Evolutionary conservation across 2,329 filamentous ascomycete species (phyloP), one percentile per base, ranked within the genome.

Genomic region (Xylaria sp.): DNA sequence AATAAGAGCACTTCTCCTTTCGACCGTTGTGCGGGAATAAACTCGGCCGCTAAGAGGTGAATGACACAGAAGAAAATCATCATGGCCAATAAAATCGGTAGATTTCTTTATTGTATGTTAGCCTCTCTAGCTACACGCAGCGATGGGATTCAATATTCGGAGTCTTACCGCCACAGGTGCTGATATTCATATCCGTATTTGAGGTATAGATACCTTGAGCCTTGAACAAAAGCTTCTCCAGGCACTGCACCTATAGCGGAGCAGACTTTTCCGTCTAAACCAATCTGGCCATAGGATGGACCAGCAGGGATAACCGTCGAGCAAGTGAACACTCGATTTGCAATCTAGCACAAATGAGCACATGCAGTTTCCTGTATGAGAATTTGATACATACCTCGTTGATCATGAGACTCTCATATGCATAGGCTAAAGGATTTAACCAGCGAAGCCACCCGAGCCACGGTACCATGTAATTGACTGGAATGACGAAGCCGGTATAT

Each of bases 371-470:
- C 6, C 17, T 21, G n/a, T 21, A 8, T 11, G 4, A 5, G 15
- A 38, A 11, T 6, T 2, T 17, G n/a, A n/a, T 4, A 54, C 35
- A 21, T 44, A 65, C 55, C 47, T 96, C 93, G 74, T 95, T 96
- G 66, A 90, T 83, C 83, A 93, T 89, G 21, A 95, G 80, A 0
- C 86, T 80, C 73, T 96, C 92, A 70, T 94, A 96, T 0, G 86
- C 86, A 66, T 95, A 95, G 1, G 85, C 86, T 6, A 95, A 81
- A 1, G 91, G 90, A 62, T 95, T 87, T 33, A 94, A 78, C 72
- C 90, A 93, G 71, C 88, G 88, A 62, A 96, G 87, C 92, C 92
- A 96, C 59, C 86, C 81, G 67, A 89, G 89, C 91, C 92, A 96
- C 1, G 81, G 85, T 3, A 89, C 82, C 89, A 91, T 93, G 75